Evolutionary conservation across 805 yeast genomes (phyloP), one percentile per base, ranked within the genome.

Genomic region (Wickerhamiella occidentalis): DNA sequence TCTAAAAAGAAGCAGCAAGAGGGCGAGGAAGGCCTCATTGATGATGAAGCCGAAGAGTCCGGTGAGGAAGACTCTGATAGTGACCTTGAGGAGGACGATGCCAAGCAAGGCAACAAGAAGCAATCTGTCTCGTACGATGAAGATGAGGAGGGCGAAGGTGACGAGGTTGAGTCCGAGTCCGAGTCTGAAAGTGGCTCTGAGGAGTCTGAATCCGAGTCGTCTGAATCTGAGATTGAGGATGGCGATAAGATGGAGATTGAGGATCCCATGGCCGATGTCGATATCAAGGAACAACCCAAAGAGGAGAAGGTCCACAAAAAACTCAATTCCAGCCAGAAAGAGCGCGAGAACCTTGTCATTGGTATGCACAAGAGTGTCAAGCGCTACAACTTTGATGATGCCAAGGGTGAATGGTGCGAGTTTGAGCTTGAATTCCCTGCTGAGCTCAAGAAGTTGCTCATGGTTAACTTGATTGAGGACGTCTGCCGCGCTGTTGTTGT

Each of bases 381-480:
- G 51, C 76, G 77, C 62, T 90, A 84, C 71, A 80, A 85, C 67
- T 94, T 88, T 63, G 99, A 92, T 68, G 96, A 90, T 64, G 78
- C 69, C 22, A 62, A 72, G 40, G 97, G 97, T 54, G 76, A 78
- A 58, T 90, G 96, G 96, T 88, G 97, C 72, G 84, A 83, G 65
- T 85, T 94, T 66, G 80, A 78, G 63, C 66, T 92, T 51, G 88
- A 84, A 61, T 75, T 87, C 57, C 79, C 85, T 44, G 86, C 92
- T 23, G 84, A 81, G 38, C 80, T 94, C 23, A 90, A 87, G 69
- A 92, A 92, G 73, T 71, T 92, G 64, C 78, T 92, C 72, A 90
- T 92, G 98, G 96, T 92, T 49, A 92, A 92, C 70, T 81, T 92
- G 61, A 79, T 92, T 51, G 99, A 94, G 69, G 88, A 82, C 50